Evolutionary conservation across 2,329 filamentous ascomycete species (phyloP).

Genomic region (Emericellopsis atlantica): DNA sequence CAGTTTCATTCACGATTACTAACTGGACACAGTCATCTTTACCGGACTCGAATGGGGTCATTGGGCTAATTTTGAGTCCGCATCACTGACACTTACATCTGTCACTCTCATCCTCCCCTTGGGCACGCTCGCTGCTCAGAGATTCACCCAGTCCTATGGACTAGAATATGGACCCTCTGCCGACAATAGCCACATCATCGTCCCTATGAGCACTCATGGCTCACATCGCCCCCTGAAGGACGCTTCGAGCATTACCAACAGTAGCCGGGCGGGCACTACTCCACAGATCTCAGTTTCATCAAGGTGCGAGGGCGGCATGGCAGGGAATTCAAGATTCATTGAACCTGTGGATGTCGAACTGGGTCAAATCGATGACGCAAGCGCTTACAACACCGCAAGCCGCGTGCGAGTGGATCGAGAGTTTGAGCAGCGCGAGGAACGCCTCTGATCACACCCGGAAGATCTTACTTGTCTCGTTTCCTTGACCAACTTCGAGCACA

Average conservation of each 20-base stretch:
- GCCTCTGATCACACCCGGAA: constrained; percentile 6
- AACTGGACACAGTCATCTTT: constrained; percentile 29
- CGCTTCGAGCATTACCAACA: constrained; percentile 2
- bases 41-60: constrained; percentile 30
- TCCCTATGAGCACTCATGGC: constrained; percentile 1
- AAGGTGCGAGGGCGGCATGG: constrained; percentile 9
- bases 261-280: constrained; percentile 5
- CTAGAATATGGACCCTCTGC: constrained; percentile 4
- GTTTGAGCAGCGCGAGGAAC: constrained; percentile 17
- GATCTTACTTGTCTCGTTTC: too few relatives aligned
- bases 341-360: constrained; percentile 19
- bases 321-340: constrained; percentile 4
- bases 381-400: constrained; percentile 6
- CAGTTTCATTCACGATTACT: not conserved
- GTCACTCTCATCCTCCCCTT: constrained; percentile 39
- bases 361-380: constrained; percentile 9
- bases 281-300: constrained; percentile 11
- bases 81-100: constrained; percentile 33
- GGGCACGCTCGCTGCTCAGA: constrained; percentile 37
- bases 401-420: constrained; percentile 16
- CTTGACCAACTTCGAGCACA: too few relatives aligned
- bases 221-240: constrained; percentile 7
- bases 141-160: constrained; percentile 18
- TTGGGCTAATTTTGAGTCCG: constrained; percentile 32
- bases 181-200: not conserved